A percentile compares a stretch with the other conserved stretches of the same genome.
Evolutionary conservation across 2,329 filamentous ascomycete species (phyloP).

Genomic region (Elsinoe necatrix): DNA sequence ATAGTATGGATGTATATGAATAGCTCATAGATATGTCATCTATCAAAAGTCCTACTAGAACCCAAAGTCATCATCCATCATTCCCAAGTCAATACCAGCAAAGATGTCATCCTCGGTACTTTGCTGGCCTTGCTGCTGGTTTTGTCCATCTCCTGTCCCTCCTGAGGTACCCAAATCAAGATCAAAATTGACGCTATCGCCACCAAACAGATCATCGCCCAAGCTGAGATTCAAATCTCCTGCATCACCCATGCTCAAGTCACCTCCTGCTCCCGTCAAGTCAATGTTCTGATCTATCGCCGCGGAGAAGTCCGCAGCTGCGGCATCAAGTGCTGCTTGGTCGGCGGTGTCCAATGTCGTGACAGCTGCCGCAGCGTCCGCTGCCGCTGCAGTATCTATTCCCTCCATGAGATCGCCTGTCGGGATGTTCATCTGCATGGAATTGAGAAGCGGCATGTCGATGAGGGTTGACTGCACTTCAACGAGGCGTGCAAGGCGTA

Average conservation of each 20-base stretch:
- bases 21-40: background rate
- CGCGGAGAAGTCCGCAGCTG: constrained; percentile 1
- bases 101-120: constrained; percentile 35
- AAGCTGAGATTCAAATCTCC: constrained; percentile 12
- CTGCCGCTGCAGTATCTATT: constrained; percentile 25
- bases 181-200: constrained; percentile 21
- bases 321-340: constrained; percentile 2
- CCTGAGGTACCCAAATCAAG: constrained; percentile 24
- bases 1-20: background rate
- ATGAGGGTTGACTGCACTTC: constrained; percentile 35
- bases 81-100: constrained; percentile 32
- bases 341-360: background rate
- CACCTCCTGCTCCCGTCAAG: constrained; percentile 23
- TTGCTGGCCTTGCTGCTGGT: constrained; percentile 25
- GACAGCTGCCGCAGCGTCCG: constrained; percentile 15
- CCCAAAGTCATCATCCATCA: constrained; percentile 28
- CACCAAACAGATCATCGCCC: constrained; percentile 16
- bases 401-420: constrained; percentile 30
- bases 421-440: constrained; percentile 23
- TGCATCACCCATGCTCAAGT: constrained; percentile 16
- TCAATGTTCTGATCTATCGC: constrained; percentile 16
- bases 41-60: constrained; percentile 20
- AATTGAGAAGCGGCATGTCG: constrained; percentile 50
- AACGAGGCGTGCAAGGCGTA: constrained; percentile 27
- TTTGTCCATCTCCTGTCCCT: constrained; percentile 24